phyloP scores from a whole-genome alignment of 805 yeast genomes.

The Ascoidea asiatica region DNA sequence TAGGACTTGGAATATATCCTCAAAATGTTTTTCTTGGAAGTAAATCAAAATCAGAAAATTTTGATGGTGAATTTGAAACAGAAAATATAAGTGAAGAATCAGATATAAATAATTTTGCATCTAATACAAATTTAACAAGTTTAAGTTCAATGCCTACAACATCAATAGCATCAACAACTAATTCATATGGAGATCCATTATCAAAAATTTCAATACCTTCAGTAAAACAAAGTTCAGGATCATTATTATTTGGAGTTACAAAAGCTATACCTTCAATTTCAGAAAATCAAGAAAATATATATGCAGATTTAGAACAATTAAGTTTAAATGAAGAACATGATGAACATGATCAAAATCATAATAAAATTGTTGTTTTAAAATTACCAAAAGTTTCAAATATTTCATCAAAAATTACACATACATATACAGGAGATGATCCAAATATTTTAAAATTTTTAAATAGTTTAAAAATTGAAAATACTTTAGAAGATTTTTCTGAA shows the following conservation, averaged over 20 bases:
- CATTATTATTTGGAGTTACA: conserved; percentile 20
- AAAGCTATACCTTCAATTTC: conserved; percentile 26
- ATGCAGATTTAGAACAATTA: conserved; percentile 26
- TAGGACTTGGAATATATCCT: conserved; percentile 26
- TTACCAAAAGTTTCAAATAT: conserved; percentile 4
- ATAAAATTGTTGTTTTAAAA: conserved; percentile 1
- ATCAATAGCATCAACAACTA: not conserved
- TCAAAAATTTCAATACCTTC: not conserved
- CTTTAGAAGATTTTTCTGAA: conserved; percentile 46
- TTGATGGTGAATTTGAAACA: conserved; percentile 3
- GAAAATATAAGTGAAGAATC: conserved; percentile 11
- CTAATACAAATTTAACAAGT: conserved; percentile 2
- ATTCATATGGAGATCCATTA: not conserved
- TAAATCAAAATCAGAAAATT: conserved; percentile 14
- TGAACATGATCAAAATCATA: not conserved
- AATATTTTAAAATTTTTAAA: conserved; percentile 44
- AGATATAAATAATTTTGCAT: conserved; percentile 3
- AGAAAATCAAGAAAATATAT: conserved; percentile 26
- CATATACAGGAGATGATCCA: conserved; percentile 58
- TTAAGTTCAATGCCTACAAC: not conserved
- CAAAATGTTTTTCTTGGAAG: conserved; percentile 39
- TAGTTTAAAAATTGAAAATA: conserved; percentile 40
- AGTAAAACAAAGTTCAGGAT: conserved; percentile 11
- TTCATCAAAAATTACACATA: conserved; percentile 27
- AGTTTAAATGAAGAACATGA: conserved; percentile 1